Conservation (phyloP, 345 rosid genomes). For the Eucalyptus pauciflora region DNA sequence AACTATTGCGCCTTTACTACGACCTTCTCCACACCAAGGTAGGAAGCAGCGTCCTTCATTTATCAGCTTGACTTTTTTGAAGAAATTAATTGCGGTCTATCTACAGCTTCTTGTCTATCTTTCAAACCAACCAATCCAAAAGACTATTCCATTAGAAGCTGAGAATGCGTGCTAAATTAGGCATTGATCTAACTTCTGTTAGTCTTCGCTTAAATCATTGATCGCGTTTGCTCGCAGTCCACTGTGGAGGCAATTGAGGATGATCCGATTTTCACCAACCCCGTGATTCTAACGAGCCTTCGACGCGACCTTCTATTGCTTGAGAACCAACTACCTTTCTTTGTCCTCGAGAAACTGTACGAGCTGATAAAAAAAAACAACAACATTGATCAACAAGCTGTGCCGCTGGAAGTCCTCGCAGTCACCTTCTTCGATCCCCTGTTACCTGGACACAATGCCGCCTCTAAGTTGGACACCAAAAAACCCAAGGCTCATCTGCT, state of each 20-base stretch:
- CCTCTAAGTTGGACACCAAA: not conserved
- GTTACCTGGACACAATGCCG: not conserved
- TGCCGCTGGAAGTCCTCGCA: not conserved
- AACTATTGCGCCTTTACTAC: not conserved
- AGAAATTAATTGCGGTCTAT: not conserved
- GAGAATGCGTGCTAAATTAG: not conserved
- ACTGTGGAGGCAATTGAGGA: not conserved
- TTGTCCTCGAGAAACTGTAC: not conserved
- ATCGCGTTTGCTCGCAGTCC: not conserved
- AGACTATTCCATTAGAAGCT: not conserved
- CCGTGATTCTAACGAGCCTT: not conserved
- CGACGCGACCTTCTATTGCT: conserved; percentile 1
- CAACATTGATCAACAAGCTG: not conserved
- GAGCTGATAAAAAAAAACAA: not conserved
- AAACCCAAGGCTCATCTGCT: not conserved
- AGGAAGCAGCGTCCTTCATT: not conserved
- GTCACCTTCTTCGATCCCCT: not conserved
- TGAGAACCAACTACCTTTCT: conserved; percentile 1
- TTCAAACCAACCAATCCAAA: not conserved
- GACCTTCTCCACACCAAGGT: not conserved
- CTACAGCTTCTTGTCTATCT: not conserved
- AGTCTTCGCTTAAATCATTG: not conserved
- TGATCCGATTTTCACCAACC: not conserved
- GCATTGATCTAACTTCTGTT: not conserved
- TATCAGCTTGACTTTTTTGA: not conserved